These are phyloP conservation scores for Coniochaeta sp. DNA, from an alignment of 2,329 filamentous ascomycete genomes.

Conservation along the genomic window DNA sequence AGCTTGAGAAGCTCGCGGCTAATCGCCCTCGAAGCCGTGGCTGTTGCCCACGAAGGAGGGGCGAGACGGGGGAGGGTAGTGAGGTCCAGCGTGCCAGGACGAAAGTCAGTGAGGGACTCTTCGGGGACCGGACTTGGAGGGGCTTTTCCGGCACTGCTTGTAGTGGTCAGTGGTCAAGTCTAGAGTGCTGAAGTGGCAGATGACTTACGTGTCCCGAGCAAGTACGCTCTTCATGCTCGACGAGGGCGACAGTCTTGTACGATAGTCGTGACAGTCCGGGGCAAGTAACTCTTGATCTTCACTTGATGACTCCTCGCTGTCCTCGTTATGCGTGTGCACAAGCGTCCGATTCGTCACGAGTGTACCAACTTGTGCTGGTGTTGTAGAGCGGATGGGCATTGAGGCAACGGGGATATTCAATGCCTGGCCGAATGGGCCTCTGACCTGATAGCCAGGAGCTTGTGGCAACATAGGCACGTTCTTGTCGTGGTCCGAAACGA, in stretches of 20 bases:
- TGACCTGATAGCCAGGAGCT: slow-evolving; percentile 8
- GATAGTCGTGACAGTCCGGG: slow-evolving; percentile 14
- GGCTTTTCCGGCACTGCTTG: neutral
- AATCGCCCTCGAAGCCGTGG: slow-evolving; percentile 52
- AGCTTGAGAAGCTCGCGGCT: slow-evolving; percentile 57
- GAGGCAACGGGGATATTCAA: slow-evolving; percentile 25
- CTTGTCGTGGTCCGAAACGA: neutral
- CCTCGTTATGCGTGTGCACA: slow-evolving; percentile 6
- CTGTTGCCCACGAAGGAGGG: slow-evolving; percentile 57
- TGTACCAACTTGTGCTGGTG: slow-evolving; percentile 1
- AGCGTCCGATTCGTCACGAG: neutral
- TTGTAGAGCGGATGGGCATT: slow-evolving; percentile 15
- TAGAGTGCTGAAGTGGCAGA: neutral
- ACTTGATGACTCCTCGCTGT: slow-evolving; percentile 38
- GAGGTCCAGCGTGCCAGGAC: slow-evolving; percentile 58
- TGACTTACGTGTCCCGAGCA: slow-evolving; percentile 2
- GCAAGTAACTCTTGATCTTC: slow-evolving; percentile 30
- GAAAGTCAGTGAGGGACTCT: slow-evolving; percentile 38
- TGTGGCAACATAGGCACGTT: slow-evolving; percentile 11
- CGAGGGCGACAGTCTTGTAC: slow-evolving; percentile 1
- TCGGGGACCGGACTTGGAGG: slow-evolving; percentile 8
- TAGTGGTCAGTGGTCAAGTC: neutral
- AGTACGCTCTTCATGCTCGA: slow-evolving; percentile 6
- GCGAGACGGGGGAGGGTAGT: slow-evolving; percentile 55
- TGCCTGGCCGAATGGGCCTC: neutral